These are phyloP conservation scores for Paramecium sonneborni DNA, from an alignment of 73 alveolate genomes.

Conservation along the genomic window DNA sequence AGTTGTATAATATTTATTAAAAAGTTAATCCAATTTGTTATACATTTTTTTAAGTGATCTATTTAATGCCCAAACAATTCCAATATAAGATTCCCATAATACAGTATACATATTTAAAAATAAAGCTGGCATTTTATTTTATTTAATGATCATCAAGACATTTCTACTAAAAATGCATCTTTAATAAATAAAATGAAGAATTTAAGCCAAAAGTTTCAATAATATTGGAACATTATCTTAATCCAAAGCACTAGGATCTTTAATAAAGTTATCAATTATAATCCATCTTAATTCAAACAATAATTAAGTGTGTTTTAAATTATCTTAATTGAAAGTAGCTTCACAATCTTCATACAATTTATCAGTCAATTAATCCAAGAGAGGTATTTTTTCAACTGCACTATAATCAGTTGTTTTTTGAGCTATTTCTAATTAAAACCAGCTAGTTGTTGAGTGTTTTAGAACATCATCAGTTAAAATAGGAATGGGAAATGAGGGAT, in stretches of 20 bases:
- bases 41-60: not conserved
- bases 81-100: conserved; percentile 13
- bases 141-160: conserved; percentile 4
- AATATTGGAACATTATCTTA: conserved; percentile 4
- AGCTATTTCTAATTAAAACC: conserved; percentile 14
- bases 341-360: not conserved
- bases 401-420: not conserved
- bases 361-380: conserved; percentile 11
- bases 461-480: not conserved
- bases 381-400: not conserved
- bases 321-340: not conserved
- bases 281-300: conserved; percentile 52
- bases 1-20: not conserved
- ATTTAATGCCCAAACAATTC: conserved; percentile 17
- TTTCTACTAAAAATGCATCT: conserved; percentile 38
- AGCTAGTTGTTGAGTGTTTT: conserved; percentile 13
- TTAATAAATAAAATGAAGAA: conserved; percentile 33
- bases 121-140: not conserved
- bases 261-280: not conserved
- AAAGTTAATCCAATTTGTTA: not conserved
- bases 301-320: not conserved
- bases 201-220: not conserved
- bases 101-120: conserved; percentile 11
- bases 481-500: not conserved
- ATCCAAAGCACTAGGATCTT: not conserved